These are phyloP conservation scores for Elaeis oleifera DNA, from an alignment of 202 grass and related monocot genomes.

Conservation along the genomic window DNA sequence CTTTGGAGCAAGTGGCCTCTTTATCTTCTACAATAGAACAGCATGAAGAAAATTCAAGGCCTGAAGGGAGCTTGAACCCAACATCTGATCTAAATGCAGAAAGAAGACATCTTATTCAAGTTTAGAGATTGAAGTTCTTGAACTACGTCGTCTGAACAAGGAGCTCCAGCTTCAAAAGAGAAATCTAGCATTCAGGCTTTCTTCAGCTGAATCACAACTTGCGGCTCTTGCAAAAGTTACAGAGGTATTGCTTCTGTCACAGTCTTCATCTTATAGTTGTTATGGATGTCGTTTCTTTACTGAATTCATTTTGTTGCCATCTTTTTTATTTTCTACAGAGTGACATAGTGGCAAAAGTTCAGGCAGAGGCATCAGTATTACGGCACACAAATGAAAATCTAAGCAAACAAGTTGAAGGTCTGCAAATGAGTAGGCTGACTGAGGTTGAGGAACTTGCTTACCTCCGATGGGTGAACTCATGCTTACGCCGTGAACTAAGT, in stretches of 20 bases:
- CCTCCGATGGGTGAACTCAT: slow-evolving; percentile 97
- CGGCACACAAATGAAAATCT: slow-evolving; percentile 84
- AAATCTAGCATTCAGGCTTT: slow-evolving; percentile 72
- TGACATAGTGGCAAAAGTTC: slow-evolving; percentile 84
- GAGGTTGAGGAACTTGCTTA: slow-evolving; percentile 99
- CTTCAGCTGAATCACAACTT: slow-evolving; percentile 89
- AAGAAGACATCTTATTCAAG: slow-evolving; percentile 44
- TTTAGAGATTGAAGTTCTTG: slow-evolving; percentile 77
- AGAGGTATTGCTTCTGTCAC: slow-evolving; percentile 49
- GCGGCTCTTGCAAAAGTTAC: slow-evolving; percentile 55
- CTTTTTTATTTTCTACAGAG: slow-evolving; percentile 39
- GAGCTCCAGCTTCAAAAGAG: slow-evolving; percentile 93
- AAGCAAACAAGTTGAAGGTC: slow-evolving; percentile 91
- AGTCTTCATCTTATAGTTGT: slow-evolving; percentile 24
- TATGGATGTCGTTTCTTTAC: not conserved
- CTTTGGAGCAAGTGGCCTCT: slow-evolving; percentile 65
- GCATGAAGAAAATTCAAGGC: slow-evolving; percentile 35
- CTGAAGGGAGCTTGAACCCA: slow-evolving; percentile 22
- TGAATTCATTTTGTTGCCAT: slow-evolving; percentile 1
- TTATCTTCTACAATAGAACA: slow-evolving; percentile 47
- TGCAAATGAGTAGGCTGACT: slow-evolving; percentile 85
- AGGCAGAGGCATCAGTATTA: slow-evolving; percentile 81
- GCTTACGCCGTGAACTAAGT: slow-evolving; percentile 83
- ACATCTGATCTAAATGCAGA: slow-evolving; percentile 11
- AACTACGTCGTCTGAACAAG: slow-evolving; percentile 82